Evolutionary conservation across 345 rosid species (phyloP), one percentile per base, ranked within the genome.

Genomic region (Eucalyptus lansdowneana): DNA sequence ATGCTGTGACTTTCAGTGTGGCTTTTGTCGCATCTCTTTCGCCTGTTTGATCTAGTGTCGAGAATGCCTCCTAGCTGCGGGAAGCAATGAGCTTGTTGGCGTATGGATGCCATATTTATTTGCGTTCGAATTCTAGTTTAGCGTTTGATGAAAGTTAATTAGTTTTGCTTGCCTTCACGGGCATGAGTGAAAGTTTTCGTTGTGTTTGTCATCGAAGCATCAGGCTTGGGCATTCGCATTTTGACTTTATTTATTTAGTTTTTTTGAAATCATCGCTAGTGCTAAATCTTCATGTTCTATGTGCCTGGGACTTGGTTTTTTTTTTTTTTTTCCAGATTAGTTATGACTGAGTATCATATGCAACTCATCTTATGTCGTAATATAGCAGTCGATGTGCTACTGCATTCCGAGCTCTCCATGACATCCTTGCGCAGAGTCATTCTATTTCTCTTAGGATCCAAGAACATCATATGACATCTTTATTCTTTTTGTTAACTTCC

Each of bases 1-100:
- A 95, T n/a, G 99, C 65, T 31, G 65, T 86, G 50, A 29, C 47
- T 89, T 89, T 47, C 47, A 54, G 6, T 47, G 19, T 81, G 45
- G 47, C 11, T 47, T 60, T 50, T 54, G 27, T 40, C 72, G n/a
- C 29, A 37, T 80, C 86, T 51, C 37, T 34, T 58, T 47, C 31
- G 9, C 83, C 83, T 86, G 27, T 9, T 50, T 21, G 29, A 50
- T 50, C 44, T 51, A 27, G 45, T 86, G 16, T 9, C 12, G 87
- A 86, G 45, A 86, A 17, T 86, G 53, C 62, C 83, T 76, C 9
- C 47, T 37, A 11, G 47, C 83, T 37, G 47, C 83, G 83, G 83
- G 83, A 76, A 76, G 14, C 83, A 37, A 37, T 76, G 83, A 37
- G 83, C 83, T 76, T 76, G 47, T 76, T 76, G 47, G 83, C 83